Conservation (phyloP, 371 early-diverging fungal genomes). For the Apophysomyces sp. region DNA sequence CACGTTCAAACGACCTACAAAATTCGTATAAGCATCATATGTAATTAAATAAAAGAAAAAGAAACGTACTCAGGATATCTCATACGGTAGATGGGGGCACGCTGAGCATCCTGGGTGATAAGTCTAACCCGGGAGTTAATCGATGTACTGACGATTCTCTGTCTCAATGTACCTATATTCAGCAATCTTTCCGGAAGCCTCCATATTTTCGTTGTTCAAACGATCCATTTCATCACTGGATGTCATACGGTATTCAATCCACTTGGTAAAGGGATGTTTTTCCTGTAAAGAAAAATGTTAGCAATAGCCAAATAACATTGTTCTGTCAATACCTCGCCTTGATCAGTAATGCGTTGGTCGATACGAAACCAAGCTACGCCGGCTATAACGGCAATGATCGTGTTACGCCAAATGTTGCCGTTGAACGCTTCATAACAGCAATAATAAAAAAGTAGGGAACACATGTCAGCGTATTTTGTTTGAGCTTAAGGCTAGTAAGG, state of each 20-base stretch:
- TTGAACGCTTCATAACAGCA: slow-evolving; percentile 26
- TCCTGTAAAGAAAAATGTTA: slow-evolving; percentile 17
- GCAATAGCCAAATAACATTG: neutral
- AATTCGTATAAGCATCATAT: neutral
- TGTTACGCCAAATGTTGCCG: slow-evolving; percentile 44
- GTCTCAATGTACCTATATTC: slow-evolving; percentile 35
- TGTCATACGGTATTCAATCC: slow-evolving; percentile 49
- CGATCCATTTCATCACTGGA: slow-evolving; percentile 29
- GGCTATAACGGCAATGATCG: slow-evolving; percentile 35
- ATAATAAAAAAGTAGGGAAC: neutral
- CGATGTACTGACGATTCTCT: neutral
- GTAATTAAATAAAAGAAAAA: neutral
- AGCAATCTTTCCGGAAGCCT: slow-evolving; percentile 30
- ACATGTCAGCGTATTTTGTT: neutral
- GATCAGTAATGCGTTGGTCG: slow-evolving; percentile 19
- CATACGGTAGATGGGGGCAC: slow-evolving; percentile 45
- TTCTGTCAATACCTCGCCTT: slow-evolving; percentile 17
- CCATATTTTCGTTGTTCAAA: slow-evolving; percentile 25
- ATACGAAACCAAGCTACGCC: slow-evolving; percentile 43
- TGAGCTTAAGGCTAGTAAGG: neutral
- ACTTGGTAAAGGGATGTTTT: slow-evolving; percentile 45
- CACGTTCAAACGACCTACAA: slow-evolving; percentile 41
- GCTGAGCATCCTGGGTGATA: slow-evolving; percentile 42
- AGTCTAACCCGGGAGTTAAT: slow-evolving; percentile 21
- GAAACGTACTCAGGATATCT: slow-evolving; percentile 48